Evolutionary conservation across 2,329 filamentous ascomycete genomes (phyloP), one percentile per base, ranked within the genome.

Genomic region (Calonectria montana): DNA sequence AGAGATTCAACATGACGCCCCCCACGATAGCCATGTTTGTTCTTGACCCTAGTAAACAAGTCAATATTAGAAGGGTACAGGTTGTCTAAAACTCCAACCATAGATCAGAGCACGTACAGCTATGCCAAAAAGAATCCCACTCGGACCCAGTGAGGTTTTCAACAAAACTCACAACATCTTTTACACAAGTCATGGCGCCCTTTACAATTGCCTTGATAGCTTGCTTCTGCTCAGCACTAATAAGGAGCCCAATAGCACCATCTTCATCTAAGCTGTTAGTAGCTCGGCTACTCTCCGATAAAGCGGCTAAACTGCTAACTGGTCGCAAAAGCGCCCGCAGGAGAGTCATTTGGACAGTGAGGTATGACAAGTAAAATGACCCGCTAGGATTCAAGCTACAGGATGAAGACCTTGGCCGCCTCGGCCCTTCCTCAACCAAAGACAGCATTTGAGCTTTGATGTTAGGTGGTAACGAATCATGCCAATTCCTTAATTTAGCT

Each of bases 41-140:
- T 59, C 53, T 59, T 39, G 53, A 59, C 53, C 53, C 53, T 59
- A 6, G 23, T 15, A 3, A 41, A 4, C 8, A 15, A 16, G 31
- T 59, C 10, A 59, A n/a, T 15, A 25, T 18, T 13, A 2, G 5
- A 16, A 18, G n/a, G 9, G 10, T 18, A 8, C 7, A 10, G 15
- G 23, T 23, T 5, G 9, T 13, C n/a, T 13, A 1, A 23, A 10
- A 23, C 43, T n/a, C n/a, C 9, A 18, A 18, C 18, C 29, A 4
- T 10, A n/a, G 16, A 8, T 0, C 7, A n/a, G 25, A n/a, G 18
- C 27, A 59, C 53, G 25, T 59, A 59, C 53, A 59, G 6, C 53
- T 37, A 25, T 59, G 53, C 53, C 53, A 59, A 39, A 59, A 59
- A 8, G 53, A 59, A 59, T 59, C 53, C 53, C 53, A 59, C 39